A percentile compares a stretch with the other conserved stretches of the same genome.
These are phyloP conservation scores for Colletotrichum sp. DNA, from an alignment of 2,329 filamentous ascomycete genomes.

Conservation along the genomic window DNA sequence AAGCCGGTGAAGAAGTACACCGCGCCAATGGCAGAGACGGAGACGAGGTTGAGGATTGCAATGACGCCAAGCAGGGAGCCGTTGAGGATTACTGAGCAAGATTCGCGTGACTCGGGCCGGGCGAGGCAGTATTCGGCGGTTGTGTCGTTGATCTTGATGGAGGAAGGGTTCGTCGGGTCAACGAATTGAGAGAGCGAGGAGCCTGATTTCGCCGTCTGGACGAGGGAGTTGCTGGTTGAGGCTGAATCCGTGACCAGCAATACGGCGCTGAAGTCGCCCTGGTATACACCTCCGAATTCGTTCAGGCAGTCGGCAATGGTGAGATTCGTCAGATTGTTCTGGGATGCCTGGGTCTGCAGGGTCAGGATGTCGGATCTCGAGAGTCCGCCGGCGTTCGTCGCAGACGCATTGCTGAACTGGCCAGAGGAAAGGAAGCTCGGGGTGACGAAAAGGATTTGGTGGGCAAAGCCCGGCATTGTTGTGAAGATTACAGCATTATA, in stretches of 20 bases:
- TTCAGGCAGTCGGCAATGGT: conserved; percentile 33
- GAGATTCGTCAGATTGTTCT: conserved; percentile 33
- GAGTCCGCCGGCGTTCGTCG: conserved; percentile 38
- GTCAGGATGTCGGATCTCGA: conserved; percentile 35
- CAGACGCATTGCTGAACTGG: conserved; percentile 38
- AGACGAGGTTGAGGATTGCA: conserved; percentile 45
- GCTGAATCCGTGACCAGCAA: conserved; percentile 35
- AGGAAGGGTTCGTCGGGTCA: conserved; percentile 1
- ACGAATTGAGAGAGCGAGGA: conserved; percentile 23
- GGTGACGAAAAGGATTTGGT: conserved; percentile 38
- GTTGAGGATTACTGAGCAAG: conserved; percentile 48
- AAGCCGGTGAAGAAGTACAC: conserved; percentile 36
- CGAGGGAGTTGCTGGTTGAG: conserved; percentile 32
- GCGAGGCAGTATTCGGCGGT: conserved; percentile 15
- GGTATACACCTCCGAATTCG: conserved; percentile 34
- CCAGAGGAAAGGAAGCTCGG: conserved; percentile 39
- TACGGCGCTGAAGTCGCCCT: conserved; percentile 35
- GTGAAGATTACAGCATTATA: conserved; percentile 58
- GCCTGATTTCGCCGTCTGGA: conserved; percentile 34
- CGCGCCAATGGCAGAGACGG: conserved; percentile 34
- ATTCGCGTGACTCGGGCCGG: conserved; percentile 21
- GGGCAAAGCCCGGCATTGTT: conserved; percentile 37
- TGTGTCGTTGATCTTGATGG: conserved; percentile 26
- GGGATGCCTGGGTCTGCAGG: conserved; percentile 38
- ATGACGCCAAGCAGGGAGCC: conserved; percentile 46